Percentiles rank a stretch among this genome's conserved stretches.
phyloP scores from a whole-genome alignment of 805 yeast species.

The Maudiozyma serrabonitensis region DNA sequence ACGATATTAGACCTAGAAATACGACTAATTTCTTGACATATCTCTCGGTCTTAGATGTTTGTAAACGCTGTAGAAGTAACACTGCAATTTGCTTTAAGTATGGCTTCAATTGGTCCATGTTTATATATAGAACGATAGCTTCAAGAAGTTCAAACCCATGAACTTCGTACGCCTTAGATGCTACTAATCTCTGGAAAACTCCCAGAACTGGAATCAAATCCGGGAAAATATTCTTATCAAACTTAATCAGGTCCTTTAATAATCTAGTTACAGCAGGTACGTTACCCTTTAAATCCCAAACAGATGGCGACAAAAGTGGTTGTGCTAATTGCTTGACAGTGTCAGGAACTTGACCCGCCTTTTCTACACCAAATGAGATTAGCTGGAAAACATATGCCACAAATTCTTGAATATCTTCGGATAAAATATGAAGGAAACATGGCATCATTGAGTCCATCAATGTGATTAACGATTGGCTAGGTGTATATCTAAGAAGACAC shows the following conservation, averaged over 20 bases:
- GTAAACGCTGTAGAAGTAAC: conserved; percentile 69
- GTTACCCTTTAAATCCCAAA: conserved; percentile 91
- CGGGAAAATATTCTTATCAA: conserved; percentile 29
- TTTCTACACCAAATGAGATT: conserved; percentile 67
- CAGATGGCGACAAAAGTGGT: conserved; percentile 79
- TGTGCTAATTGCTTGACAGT: conserved; percentile 57
- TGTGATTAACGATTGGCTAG: conserved; percentile 23
- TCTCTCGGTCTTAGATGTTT: conserved; percentile 71
- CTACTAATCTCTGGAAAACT: conserved; percentile 87
- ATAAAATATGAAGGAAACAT: conserved; percentile 52
- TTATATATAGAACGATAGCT: conserved; percentile 49
- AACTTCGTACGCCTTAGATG: conserved; percentile 72
- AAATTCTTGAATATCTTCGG: conserved; percentile 86
- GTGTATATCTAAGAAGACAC: conserved; percentile 49
- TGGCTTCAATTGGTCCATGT: conserved; percentile 39
- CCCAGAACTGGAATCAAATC: conserved; percentile 76
- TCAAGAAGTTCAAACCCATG: conserved; percentile 82
- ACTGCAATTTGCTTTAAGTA: conserved; percentile 65
- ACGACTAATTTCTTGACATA: conserved; percentile 61
- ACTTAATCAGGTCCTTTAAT: conserved; percentile 51
- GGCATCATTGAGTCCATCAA: conserved; percentile 49
- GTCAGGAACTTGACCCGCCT: conserved; percentile 44
- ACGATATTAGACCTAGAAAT: conserved; percentile 47
- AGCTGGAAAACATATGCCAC: conserved; percentile 88
- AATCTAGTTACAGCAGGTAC: conserved; percentile 87